A percentile compares a stretch with the other conserved stretches of the same genome.
Evolutionary conservation across 129 eudicot genomes (phyloP).

Genomic region (Oenanthe sinensis): DNA sequence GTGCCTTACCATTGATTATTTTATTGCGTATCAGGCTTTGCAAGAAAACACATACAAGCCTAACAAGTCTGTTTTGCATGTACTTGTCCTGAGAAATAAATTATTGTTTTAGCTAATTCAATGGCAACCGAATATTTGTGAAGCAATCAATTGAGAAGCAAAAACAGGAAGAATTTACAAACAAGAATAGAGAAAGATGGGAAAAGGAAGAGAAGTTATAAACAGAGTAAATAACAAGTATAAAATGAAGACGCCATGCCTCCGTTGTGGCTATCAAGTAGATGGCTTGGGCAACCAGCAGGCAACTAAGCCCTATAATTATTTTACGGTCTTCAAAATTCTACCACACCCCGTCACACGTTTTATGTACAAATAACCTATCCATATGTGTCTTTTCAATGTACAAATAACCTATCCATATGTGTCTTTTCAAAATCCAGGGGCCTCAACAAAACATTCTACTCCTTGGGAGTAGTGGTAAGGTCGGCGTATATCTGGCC

Average conservation of each 20-base stretch:
- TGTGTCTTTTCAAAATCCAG: neutral
- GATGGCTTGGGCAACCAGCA: neutral
- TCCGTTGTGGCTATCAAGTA: neutral
- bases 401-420: too few relatives aligned
- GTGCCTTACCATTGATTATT: conserved; percentile 59
- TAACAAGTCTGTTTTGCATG: conserved; percentile 94
- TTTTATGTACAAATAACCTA: neutral
- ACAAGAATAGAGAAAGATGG: neutral
- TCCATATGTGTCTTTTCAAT: neutral
- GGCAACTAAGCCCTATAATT: neutral
- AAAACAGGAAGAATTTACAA: neutral
- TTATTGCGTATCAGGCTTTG: conserved; percentile 88
- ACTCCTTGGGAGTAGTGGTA: neutral
- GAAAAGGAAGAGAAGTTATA: neutral
- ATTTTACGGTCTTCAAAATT: neutral
- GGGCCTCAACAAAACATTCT: neutral
- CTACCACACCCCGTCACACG: neutral
- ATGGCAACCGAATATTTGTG: neutral
- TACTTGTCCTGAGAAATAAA: conserved; percentile 50
- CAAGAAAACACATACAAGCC: conserved; percentile 81
- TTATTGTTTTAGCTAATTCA: neutral
- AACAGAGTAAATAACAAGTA: neutral
- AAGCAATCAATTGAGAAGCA: neutral
- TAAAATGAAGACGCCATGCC: neutral
- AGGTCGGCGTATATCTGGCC: neutral